These are phyloP conservation scores for Kwoniella botswanensis DNA, from an alignment of 768 basidiomycete species.

Conservation along the genomic window DNA sequence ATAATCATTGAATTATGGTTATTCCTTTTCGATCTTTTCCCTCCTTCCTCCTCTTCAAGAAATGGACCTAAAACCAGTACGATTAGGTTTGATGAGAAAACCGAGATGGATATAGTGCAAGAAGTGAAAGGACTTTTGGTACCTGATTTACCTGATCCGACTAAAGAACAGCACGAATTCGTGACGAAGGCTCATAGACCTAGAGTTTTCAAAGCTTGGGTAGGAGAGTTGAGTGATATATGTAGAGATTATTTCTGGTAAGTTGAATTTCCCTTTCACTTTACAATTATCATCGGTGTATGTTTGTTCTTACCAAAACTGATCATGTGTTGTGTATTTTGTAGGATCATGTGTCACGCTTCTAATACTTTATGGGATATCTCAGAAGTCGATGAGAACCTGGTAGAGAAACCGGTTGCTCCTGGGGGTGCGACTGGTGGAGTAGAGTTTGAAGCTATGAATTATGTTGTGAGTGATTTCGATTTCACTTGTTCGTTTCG, in stretches of 20 bases:
- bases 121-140: slow-evolving; percentile 41
- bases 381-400: slow-evolving; percentile 77
- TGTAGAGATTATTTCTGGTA: slow-evolving; percentile 73
- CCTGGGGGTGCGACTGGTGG: slow-evolving; percentile 99
- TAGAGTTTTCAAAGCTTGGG: slow-evolving; percentile 77
- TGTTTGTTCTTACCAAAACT: neutral
- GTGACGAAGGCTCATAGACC: slow-evolving; percentile 56
- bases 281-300: neutral
- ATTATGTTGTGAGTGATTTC: slow-evolving; percentile 74
- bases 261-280: slow-evolving; percentile 7
- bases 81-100: slow-evolving; percentile 35
- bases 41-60: slow-evolving; percentile 49
- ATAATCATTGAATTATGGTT: slow-evolving; percentile 85
- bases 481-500: neutral
- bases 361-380: slow-evolving; percentile 90
- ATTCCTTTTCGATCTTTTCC: slow-evolving; percentile 88
- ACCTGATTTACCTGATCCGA: slow-evolving; percentile 45
- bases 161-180: slow-evolving; percentile 58
- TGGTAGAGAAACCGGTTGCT: slow-evolving; percentile 76
- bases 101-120: slow-evolving; percentile 28
- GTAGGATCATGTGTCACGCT: slow-evolving; percentile 76
- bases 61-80: slow-evolving; percentile 32
- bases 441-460: slow-evolving; percentile 97
- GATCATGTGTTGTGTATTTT: neutral
- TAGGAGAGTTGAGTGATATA: slow-evolving; percentile 82